Evolutionary conservation across 2,329 filamentous ascomycete genomes (phyloP).

Genomic region (Colletotrichum echinochloae): DNA sequence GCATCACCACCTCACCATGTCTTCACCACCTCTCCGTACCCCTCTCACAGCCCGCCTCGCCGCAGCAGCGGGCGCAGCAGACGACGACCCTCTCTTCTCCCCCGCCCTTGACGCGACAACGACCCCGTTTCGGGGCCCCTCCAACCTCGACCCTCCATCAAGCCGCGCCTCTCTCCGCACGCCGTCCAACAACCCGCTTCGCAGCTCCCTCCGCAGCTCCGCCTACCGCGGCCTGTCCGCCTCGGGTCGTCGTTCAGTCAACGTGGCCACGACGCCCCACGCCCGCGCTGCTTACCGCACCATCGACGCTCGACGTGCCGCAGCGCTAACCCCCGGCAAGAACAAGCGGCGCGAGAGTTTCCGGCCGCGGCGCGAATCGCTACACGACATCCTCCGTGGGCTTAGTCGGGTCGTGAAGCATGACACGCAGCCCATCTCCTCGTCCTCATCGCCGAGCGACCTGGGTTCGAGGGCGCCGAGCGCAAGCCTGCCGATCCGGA

Average conservation of each 20-base stretch:
- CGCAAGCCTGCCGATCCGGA: conserved; percentile 43
- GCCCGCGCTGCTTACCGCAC: conserved; percentile 70
- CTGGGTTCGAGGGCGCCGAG: conserved; percentile 16
- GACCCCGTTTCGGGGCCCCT: conserved; percentile 43
- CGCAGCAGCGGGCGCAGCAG: conserved; percentile 37
- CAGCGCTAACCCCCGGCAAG: conserved; percentile 70
- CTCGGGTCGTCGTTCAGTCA: conserved; percentile 58
- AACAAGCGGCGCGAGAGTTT: conserved; percentile 66
- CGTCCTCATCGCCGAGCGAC: conserved; percentile 58
- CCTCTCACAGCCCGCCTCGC: conserved; percentile 19
- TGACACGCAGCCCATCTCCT: conserved; percentile 58
- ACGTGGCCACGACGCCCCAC: conserved; percentile 67
- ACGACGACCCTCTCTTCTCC: conserved; percentile 55
- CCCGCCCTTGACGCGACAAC: conserved; percentile 57
- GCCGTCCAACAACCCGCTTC: conserved; percentile 19
- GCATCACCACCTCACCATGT: conserved; percentile 8
- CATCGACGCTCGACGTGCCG: conserved; percentile 69
- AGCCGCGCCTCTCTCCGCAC: conserved; percentile 31
- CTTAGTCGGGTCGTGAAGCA: conserved; percentile 67
- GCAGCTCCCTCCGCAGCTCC: conserved; percentile 19
- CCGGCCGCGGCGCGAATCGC: conserved; percentile 67
- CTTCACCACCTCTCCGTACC: conserved; percentile 25
- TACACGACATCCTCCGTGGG: conserved; percentile 64
- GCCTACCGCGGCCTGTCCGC: conserved; percentile 55
- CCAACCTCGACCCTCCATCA: conserved; percentile 30